Conservation (phyloP, 2,329 filamentous ascomycete species). For the Colletotrichum endophyticum region DNA sequence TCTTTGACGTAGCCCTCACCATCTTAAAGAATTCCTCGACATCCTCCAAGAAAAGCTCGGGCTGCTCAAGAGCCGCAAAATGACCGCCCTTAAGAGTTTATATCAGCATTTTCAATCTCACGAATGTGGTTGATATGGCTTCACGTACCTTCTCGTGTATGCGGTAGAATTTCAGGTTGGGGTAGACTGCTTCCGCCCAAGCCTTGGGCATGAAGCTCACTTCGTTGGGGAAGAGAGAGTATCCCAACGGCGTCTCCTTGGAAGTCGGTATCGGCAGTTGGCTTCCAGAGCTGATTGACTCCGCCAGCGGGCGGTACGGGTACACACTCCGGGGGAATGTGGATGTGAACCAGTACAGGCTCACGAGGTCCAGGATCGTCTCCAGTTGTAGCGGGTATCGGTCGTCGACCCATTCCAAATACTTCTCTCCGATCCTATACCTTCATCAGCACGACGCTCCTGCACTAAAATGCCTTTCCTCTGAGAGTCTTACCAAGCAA, state of each 20-base stretch:
- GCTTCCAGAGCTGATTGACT: neutral
- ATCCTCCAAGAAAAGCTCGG: conserved; percentile 7
- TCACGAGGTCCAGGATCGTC: conserved; percentile 53
- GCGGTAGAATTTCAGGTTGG: conserved; percentile 19
- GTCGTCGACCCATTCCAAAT: conserved; percentile 56
- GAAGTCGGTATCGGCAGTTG: conserved; percentile 28
- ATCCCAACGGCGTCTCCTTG: conserved; percentile 48
- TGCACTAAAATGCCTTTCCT: too few species aligned
- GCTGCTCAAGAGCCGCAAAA: conserved; percentile 18
- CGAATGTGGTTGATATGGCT: rapidly evolving
- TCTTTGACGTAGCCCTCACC: neutral
- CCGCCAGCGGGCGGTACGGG: conserved; percentile 41
- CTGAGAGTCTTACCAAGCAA: conserved; percentile 48
- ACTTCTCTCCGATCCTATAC: conserved; percentile 59
- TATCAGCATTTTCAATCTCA: neutral
- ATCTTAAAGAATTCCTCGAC: neutral
- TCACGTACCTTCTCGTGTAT: neutral
- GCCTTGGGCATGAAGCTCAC: conserved; percentile 39
- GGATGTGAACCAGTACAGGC: conserved; percentile 61
- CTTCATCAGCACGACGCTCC: rapidly evolving
- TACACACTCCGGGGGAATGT: conserved; percentile 53
- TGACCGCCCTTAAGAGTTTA: neutral
- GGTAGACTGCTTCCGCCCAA: conserved; percentile 30
- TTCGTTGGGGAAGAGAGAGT: conserved; percentile 48
- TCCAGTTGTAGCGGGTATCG: conserved; percentile 37